Evolutionary conservation across 305 asterid species (phyloP), one percentile per base, ranked within the genome.

Genomic region (Solanum aculeatissimum): DNA sequence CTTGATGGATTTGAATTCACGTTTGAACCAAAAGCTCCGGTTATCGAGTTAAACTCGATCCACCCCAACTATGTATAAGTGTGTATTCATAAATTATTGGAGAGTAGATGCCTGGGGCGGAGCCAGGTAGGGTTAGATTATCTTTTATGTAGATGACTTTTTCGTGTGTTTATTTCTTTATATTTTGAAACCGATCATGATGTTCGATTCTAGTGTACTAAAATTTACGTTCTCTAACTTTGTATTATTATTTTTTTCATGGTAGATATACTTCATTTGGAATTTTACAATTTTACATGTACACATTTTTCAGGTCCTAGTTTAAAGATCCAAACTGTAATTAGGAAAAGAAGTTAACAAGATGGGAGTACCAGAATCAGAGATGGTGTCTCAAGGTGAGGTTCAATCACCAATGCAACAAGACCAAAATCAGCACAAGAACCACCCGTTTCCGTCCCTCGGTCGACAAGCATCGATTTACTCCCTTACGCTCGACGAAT

Each of bases 401-500:
- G 92, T 85, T n/a, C 92, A 91, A 68, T 88, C 92, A 12, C 80
- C 91, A 12, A 40, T 87, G 18, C 91, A 87, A 23, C 29, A 86
- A 4, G 87, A 87, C 14, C 90, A 89, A 19, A 89, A 88, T 12
- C 91, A 83, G 13, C 6, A 80, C n/a, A 87, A 89, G 84, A 84
- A 87, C 47, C 79, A 85, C 70, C 75, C 58, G 7, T 72, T 88
- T 1, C 84, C 89, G 16, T 80, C 93, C 1, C 87, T 92, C 0
- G 97, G 97, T 35, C 85, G 93, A 23, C 98, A 93, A 25, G 85
- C 92, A 4, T 92, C 98, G 4, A 92, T 95, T 14, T 94, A 95
- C 87, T 91, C 95, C 1, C 97, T 95, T 38, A 95, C 98, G 0
- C 93, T 95, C 3, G 98, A 95, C 1, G 98, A 94, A 83, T 94